These are phyloP conservation scores for Knufia fluminis DNA, from an alignment of 2,329 filamentous ascomycete species.

Conservation along the genomic window DNA sequence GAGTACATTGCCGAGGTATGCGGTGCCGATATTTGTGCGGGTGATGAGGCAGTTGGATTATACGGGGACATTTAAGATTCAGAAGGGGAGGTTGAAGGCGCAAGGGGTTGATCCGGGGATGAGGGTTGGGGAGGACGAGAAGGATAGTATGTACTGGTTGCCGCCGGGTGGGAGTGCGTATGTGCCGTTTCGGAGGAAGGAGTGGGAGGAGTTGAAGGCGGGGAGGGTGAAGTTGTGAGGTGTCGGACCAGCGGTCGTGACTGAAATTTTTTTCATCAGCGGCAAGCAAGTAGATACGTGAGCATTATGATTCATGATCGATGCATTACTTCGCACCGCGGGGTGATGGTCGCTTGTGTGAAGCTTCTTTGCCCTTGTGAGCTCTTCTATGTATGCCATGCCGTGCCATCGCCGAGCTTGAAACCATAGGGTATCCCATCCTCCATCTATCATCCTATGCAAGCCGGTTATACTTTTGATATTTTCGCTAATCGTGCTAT, in stretches of 20 bases:
- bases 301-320: no score
- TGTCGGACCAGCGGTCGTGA: no score
- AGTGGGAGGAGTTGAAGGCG: constrained; percentile 22
- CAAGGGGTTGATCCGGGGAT: constrained; percentile 21
- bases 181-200: constrained; percentile 15
- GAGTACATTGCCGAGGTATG: constrained; percentile 58
- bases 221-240: constrained; percentile 20
- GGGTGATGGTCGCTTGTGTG: neutral
- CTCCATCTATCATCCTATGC: neutral
- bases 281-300: no score
- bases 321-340: neutral
- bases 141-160: constrained; percentile 21
- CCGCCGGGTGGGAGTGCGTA: constrained; percentile 17
- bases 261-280: no score
- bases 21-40: constrained; percentile 64
- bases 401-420: no score
- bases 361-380: neutral
- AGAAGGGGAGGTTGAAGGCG: constrained; percentile 55
- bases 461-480: neutral
- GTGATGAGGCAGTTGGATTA: constrained; percentile 50
- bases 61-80: constrained; percentile 71
- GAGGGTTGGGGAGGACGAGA: constrained; percentile 11
- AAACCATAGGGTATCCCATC: neutral
- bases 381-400: neutral
- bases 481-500: constrained; percentile 3